Conservation (phyloP, 495 filamentous ascomycete species). For the Aspergillus ostianus region DNA sequence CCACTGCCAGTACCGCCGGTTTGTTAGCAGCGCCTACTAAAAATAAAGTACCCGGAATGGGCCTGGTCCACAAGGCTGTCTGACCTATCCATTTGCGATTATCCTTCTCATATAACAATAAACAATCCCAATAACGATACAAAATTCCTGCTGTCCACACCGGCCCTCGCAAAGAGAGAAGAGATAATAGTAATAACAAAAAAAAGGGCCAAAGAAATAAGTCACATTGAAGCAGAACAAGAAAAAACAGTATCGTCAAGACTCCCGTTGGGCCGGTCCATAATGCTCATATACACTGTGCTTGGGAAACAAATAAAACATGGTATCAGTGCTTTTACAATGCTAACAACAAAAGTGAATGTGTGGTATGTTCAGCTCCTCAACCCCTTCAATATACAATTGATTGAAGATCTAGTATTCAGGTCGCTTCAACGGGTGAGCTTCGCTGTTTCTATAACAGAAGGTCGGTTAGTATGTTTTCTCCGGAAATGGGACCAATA, state of each 20-base stretch:
- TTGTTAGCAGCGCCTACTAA: not conserved
- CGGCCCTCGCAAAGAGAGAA: slow-evolving; percentile 3
- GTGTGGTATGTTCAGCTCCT: not conserved
- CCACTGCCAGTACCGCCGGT: not conserved
- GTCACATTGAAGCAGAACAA: not conserved
- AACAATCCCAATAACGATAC: not conserved
- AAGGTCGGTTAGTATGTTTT: slow-evolving; percentile 15
- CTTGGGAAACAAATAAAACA: not conserved
- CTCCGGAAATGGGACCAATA: not conserved
- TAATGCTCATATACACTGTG: not conserved
- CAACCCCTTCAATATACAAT: not conserved
- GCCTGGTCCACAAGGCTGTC: not conserved
- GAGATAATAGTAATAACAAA: slow-evolving; percentile 2
- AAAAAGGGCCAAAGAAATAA: not conserved
- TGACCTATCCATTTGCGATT: not conserved
- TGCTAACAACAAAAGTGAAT: slow-evolving; percentile 1
- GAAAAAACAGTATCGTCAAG: slow-evolving; percentile 2
- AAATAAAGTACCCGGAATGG: not conserved
- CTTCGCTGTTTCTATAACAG: slow-evolving; percentile 50
- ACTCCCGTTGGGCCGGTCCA: not conserved
- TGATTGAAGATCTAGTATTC: slow-evolving; percentile 9
- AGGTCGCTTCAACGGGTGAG: slow-evolving; percentile 53
- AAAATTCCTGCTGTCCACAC: slow-evolving; percentile 6
- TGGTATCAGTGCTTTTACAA: slow-evolving; percentile 3
- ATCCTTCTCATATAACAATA: not conserved